Evolutionary conservation across 106 monocot genomes (phyloP), one percentile per base, ranked within the genome.

Genomic region (Dioscorea dumetorum): DNA sequence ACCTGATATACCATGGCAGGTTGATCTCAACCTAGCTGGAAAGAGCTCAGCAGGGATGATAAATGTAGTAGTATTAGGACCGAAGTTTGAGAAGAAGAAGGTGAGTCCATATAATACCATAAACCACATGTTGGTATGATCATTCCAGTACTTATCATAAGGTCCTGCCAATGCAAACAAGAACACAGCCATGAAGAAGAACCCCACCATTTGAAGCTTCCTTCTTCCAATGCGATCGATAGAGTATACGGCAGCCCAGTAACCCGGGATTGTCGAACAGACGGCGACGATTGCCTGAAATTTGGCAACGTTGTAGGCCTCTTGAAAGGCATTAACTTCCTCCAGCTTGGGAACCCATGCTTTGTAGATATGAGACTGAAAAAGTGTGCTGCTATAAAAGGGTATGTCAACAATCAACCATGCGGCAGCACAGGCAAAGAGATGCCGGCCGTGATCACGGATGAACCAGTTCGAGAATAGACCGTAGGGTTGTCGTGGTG

Each of bases 31-130:
- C 35, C 79, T 57, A 8, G 86, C 82, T 18, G 86, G 86, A 48
- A 86, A 86, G 0, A 86, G 72, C 73, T 86, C 86, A 0, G 82
- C 79, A 52, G 86, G 86, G 20, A 83, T 48, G 63, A 83, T 87
- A 62, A 83, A 82, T 1, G 83, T 79, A 0, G 71, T 83, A n/a
- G 76, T 74, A 62, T 87, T 83, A 2, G 86, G 86, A 8, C 83
- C 87, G 50, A 87, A 80, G 48, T 87, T 83, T 8, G 82, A 69
- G 63, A 77, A 77, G 74, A 77, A 77, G 77, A 77, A 82, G 60
- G 77, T 78, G 35, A 70, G 22, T 7, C 41, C 68, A 14, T 68
- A 75, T 31, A 75, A 19, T 3, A 56, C 61, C 7, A 67, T 14
- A 58, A 52, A 74, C n/a, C 41, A 12, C 0, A 0, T 5, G 18